phyloP scores from a whole-genome alignment of 129 eudicot species.

The Tagetes patula region DNA sequence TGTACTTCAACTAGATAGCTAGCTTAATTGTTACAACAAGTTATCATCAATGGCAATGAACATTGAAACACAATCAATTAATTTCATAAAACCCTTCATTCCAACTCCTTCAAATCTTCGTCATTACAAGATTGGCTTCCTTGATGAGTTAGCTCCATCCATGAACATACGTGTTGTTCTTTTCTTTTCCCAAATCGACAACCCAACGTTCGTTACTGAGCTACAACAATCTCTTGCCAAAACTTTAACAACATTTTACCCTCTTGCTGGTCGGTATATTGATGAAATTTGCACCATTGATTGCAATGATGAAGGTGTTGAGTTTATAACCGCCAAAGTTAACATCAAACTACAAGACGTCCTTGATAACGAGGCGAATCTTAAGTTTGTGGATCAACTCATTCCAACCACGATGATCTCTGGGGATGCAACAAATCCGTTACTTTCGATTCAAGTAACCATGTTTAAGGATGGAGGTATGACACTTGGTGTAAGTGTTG shows the following conservation, averaged over 20 bases:
- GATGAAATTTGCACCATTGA: neutral
- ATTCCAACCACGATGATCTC: neutral
- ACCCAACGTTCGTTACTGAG: neutral
- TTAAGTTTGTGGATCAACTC: neutral
- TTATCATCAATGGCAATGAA: neutral
- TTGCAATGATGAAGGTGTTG: slow-evolving; percentile 15
- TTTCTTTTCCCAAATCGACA: neutral
- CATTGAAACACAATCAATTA: neutral
- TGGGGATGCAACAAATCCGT: neutral
- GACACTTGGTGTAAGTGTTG: neutral
- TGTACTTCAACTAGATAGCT: neutral
- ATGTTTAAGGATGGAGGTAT: neutral
- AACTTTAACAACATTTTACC: neutral
- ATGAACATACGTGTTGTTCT: neutral
- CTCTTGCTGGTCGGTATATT: neutral
- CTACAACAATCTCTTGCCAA: slow-evolving; percentile 6
- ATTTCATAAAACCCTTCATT: slow-evolving; percentile 7
- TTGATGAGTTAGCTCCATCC: neutral
- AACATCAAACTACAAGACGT: neutral
- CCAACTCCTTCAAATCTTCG: slow-evolving; percentile 6
- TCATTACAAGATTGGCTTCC: neutral
- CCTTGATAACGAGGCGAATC: neutral
- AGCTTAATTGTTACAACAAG: neutral
- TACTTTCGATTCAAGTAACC: neutral
- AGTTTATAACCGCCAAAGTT: slow-evolving; percentile 6